Evolutionary conservation across 257 asterid species (phyloP), one percentile per base, ranked within the genome.

Genomic region (Fraxinus pennsylvanica): DNA sequence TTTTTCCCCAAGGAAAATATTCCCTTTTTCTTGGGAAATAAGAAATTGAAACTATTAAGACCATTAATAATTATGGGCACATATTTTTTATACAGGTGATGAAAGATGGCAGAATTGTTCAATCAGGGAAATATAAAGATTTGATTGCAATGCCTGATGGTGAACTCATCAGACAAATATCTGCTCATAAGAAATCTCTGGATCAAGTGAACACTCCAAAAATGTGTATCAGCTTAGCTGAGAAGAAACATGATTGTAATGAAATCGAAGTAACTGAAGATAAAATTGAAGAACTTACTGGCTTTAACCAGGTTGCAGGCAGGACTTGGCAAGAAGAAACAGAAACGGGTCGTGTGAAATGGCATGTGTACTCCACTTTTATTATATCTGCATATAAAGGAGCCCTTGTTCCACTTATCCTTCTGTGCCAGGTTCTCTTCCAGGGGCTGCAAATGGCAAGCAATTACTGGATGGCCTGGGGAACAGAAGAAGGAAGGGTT

Each of bases 381-480:
- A 81, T 89, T 80, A 90, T 89, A 0, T 86, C 91, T 10, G 98
- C 97, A n/a, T 93, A 89, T 78, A 86, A 75, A 82, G 97, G 98
- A 74, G 87, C 86, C 45, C 96, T 91, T 7, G 97, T 93, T 75
- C 93, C 96, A 0, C 32, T 90, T 5, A 86, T 89, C 27, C 89
- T 93, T n/a, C 47, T 91, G 32, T 93, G 94, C 71, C 98, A 93
- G 50, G 85, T 91, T 77, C 77, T 90, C 54, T 93, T 93, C 87
- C 96, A 93, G 82, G 88, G 86, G 71, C 78, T 93, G 73, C 98
- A 93, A 71, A 93, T 93, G 83, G 93, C 86, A 12, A 93, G 98
- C 89, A 91, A 92, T 74, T 93, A 93, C 69, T 93, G 98, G 98
- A 87, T 93, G 13, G 93, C 98, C 14, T 91, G 98, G 98, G 98